Evolutionary conservation across 306 rosid species (phyloP), one percentile per base, ranked within the genome.

Genomic region (Cyclanthera cordifolia): DNA sequence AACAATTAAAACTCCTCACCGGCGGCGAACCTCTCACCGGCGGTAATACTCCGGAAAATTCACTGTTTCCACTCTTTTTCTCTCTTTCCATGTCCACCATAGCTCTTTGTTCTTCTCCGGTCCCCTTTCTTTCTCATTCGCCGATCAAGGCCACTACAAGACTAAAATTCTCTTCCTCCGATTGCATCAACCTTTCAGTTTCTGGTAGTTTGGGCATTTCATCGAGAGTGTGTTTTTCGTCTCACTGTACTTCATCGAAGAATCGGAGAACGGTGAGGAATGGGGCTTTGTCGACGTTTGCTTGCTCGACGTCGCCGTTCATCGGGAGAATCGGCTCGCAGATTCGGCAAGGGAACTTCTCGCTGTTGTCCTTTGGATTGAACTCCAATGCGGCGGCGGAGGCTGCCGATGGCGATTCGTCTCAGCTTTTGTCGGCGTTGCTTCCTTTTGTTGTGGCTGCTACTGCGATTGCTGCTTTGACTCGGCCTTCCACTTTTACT

Each of bases 401-500:
- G 51, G 71, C 3, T 24, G 80, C 76, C 3, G 74, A 72, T 32
- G 57, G 74, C n/a, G 87, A 86, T 77, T 83, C 79, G 73, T 86
- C 96, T 52, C 94, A 83, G 79, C 8, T 81, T 72, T 72, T 93
- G 24, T 90, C 99, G 8, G 93, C 91, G 53, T 77, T 86, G 83
- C 99, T 93, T 85, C 99, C 99, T 4, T 85, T 93, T 77, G 91
- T 90, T 64, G 99, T 93, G 49, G 94, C 86, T 51, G 89, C 79
- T 30, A 93, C 99, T 3, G 96, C 94, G n/a, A 72, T 90, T 78
- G 90, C 86, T 8, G 99, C 99, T 75, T 81, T 93, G 13, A 79
- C 82, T 74, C 86, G 85, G 74, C 99, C 99, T 71, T 84, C 94
- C n/a, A 89, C 99, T 48, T 93, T 86, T 71, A 87, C 91, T 73